A percentile compares a stretch with the other conserved stretches of the same genome.
Conservation (phyloP, 768 basidiomycete species). For the Guyanaporus albipodus region DNA sequence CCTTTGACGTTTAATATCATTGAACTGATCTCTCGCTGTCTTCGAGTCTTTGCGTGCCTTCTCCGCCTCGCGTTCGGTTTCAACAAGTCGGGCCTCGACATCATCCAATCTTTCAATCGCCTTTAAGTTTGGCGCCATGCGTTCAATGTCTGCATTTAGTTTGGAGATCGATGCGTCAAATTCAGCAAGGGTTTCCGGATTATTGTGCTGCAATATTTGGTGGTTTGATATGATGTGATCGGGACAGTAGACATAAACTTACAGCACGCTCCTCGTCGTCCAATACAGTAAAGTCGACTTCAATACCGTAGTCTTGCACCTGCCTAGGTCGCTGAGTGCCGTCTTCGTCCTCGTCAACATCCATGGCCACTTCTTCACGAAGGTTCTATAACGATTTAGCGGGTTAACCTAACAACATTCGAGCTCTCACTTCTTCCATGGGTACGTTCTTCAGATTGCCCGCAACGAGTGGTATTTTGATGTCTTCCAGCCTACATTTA, state of each 20-base stretch:
- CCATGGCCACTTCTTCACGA: constrained; percentile 86
- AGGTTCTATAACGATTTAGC: constrained; percentile 51
- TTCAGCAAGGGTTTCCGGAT: constrained; percentile 60
- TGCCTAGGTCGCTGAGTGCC: constrained; percentile 68
- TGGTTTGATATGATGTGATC: background rate
- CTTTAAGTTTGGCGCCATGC: constrained; percentile 96
- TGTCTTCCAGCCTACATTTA: constrained; percentile 91
- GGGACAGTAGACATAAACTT: constrained; percentile 13
- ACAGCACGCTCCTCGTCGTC: constrained; percentile 74
- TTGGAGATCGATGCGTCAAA: constrained; percentile 72
- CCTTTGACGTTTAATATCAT: constrained; percentile 81
- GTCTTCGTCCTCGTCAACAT: constrained; percentile 85
- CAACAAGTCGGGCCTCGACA: constrained; percentile 77
- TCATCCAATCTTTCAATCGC: constrained; percentile 89
- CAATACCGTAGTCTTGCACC: constrained; percentile 82
- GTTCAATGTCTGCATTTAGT: constrained; percentile 76
- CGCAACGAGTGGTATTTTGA: constrained; percentile 68
- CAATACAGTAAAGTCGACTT: constrained; percentile 76
- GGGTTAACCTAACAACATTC: background rate
- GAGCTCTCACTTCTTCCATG: constrained; percentile 78
- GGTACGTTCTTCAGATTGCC: constrained; percentile 86
- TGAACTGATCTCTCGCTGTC: constrained; percentile 86
- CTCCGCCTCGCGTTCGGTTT: constrained; percentile 91
- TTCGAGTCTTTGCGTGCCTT: constrained; percentile 89
- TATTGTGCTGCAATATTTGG: constrained; percentile 53